phyloP scores from a whole-genome alignment of 2,329 filamentous ascomycete species.

The Botrytis galanthina region DNA sequence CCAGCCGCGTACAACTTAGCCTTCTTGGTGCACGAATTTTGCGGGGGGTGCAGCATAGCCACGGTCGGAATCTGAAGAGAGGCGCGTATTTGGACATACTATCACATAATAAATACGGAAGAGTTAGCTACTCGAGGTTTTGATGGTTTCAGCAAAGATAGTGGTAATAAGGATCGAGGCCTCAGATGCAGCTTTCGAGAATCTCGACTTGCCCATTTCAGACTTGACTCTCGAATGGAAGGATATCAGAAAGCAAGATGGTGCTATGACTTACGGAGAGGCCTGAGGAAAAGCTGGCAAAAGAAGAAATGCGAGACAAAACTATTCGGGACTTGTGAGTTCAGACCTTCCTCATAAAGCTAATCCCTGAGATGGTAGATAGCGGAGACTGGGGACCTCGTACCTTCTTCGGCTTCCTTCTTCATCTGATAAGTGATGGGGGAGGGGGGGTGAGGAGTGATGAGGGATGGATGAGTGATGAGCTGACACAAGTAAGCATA shows the following conservation, averaged over 20 bases:
- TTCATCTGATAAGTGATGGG: neutral
- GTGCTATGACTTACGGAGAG: neutral
- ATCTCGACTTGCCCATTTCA: neutral
- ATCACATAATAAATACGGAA: neutral
- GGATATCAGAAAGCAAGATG: neutral
- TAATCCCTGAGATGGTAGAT: neutral
- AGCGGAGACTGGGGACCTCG: neutral
- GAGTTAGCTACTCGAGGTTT: neutral
- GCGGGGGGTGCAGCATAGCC: constrained; percentile 10
- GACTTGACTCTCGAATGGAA: neutral
- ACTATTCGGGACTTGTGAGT: neutral
- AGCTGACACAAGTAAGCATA: neutral
- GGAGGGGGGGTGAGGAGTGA: no score
- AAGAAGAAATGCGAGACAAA: neutral
- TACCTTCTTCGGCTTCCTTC: neutral
- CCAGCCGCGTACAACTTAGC: neutral
- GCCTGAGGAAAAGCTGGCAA: neutral
- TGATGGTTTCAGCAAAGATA: neutral
- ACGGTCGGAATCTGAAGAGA: neutral
- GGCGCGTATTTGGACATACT: neutral
- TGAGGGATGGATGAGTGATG: neutral
- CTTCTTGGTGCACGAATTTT: neutral
- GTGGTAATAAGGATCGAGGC: neutral
- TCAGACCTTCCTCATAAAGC: constrained; percentile 5
- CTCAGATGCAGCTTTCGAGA: neutral